Percentiles rank a stretch among this genome's conserved stretches.
These are phyloP conservation scores for Berberis thunbergii DNA, from an alignment of 164 flowering plant species.

Conservation along the genomic window DNA sequence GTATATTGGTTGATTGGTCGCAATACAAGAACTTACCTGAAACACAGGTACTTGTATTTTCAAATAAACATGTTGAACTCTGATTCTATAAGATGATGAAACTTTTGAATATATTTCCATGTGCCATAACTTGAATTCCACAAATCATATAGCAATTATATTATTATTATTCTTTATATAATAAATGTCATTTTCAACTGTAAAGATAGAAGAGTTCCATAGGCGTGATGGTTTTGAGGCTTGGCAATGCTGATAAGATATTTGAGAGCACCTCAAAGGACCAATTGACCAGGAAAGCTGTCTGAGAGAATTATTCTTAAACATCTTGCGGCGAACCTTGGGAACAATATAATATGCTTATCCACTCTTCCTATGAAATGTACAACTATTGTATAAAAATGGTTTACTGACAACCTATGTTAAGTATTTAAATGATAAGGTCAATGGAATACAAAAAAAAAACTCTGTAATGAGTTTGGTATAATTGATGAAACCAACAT, in stretches of 20 bases:
- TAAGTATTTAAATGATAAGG: too few species aligned
- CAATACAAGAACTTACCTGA: conserved; percentile 48
- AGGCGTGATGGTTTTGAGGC: conserved; percentile 92
- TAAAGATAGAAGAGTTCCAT: conserved; percentile 76
- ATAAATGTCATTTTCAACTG: not conserved
- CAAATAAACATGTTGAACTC: too few species aligned
- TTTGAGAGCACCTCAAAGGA: conserved; percentile 94
- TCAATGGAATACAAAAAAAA: too few species aligned
- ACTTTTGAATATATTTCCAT: not conserved
- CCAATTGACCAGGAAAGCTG: conserved; percentile 53
- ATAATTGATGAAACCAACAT: too few species aligned
- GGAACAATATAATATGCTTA: too few species aligned
- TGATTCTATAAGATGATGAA: not conserved
- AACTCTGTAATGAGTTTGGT: too few species aligned
- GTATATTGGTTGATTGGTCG: too few species aligned
- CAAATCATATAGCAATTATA: not conserved
- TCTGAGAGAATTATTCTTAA: conserved; percentile 12
- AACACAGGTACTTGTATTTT: conserved; percentile 36
- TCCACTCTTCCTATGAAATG: too few species aligned
- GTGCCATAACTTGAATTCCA: not conserved
- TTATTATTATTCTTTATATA: not conserved
- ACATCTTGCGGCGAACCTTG: too few species aligned
- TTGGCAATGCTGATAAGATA: conserved; percentile 96
- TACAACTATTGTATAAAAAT: too few species aligned
- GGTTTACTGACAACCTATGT: too few species aligned